phyloP scores from a whole-genome alignment of 495 filamentous ascomycete species.

The Penicillium coprophilum region DNA sequence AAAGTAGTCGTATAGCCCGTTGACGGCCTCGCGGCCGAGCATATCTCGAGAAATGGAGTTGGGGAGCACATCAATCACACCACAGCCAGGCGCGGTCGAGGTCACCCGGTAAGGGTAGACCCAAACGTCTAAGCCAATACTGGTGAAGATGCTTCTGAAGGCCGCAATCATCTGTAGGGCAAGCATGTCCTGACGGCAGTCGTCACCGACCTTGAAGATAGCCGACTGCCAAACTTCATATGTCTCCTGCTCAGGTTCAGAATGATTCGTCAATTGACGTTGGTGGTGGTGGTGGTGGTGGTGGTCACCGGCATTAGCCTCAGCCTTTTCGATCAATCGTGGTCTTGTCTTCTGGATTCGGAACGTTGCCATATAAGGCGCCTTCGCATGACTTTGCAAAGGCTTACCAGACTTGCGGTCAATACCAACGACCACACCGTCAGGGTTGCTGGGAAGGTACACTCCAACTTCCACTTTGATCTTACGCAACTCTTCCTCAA shows the following conservation, averaged over 20 bases:
- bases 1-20: conserved; percentile 97
- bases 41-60: conserved; percentile 98
- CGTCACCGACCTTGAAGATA: conserved; percentile 99
- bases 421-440: conserved; percentile 94
- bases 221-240: conserved; percentile 97
- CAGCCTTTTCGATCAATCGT: conserved; percentile 27
- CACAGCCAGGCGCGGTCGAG: conserved; percentile 96
- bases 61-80: conserved; percentile 95
- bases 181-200: conserved; percentile 95
- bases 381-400: conserved; percentile 94
- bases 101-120: conserved; percentile 98
- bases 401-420: conserved; percentile 97
- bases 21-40: conserved; percentile 96
- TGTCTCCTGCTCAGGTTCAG: conserved; percentile 46
- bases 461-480: conserved; percentile 93
- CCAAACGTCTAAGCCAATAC: conserved; percentile 90
- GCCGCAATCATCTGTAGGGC: conserved; percentile 97
- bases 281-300: conserved; percentile 44
- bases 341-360: conserved; percentile 79
- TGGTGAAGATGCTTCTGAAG: conserved; percentile 94
- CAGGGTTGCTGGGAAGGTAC: conserved; percentile 94
- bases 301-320: conserved; percentile 24
- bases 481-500: conserved; percentile 95
- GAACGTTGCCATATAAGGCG: conserved; percentile 98
- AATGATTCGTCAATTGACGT: conserved; percentile 53